phyloP scores from a whole-genome alignment of 805 yeast genomes.

The Metschnikowia shivogae region DNA sequence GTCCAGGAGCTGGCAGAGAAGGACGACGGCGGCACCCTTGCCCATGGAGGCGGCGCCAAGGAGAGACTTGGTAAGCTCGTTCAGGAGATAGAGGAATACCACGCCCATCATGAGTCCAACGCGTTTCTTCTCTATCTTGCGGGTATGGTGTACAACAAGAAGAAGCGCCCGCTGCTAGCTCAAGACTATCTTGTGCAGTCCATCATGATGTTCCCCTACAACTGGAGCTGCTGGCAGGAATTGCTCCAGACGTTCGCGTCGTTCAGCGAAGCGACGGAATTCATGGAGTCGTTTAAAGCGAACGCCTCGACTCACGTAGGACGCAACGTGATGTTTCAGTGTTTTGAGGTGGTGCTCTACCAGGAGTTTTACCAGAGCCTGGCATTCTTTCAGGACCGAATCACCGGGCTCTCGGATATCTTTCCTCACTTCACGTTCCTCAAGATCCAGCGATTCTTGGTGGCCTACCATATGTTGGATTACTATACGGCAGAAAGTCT shows the following conservation, averaged over 20 bases:
- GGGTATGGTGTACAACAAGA: conserved; percentile 64
- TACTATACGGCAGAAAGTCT: conserved; percentile 73
- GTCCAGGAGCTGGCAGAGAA: conserved; percentile 34
- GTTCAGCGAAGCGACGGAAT: conserved; percentile 53
- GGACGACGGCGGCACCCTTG: background rate
- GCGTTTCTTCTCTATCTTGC: conserved; percentile 66
- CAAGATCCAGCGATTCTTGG: conserved; percentile 75
- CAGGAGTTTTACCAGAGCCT: conserved; percentile 80
- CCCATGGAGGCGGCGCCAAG: background rate
- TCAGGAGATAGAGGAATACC: conserved; percentile 37
- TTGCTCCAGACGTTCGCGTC: conserved; percentile 57
- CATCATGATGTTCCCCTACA: conserved; percentile 66
- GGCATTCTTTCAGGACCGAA: conserved; percentile 44
- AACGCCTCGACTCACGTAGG: conserved; percentile 27
- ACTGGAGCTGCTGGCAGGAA: conserved; percentile 95
- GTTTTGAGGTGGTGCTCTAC: conserved; percentile 62
- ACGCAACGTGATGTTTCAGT: conserved; percentile 34
- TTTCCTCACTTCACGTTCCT: conserved; percentile 76
- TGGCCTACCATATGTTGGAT: conserved; percentile 80
- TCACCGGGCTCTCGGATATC: conserved; percentile 45
- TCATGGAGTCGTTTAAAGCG: conserved; percentile 36
- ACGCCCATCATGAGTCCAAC: conserved; percentile 26
- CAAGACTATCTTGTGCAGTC: conserved; percentile 58
- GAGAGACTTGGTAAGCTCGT: conserved; percentile 18
- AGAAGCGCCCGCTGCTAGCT: conserved; percentile 59